Evolutionary conservation across 805 yeast species (phyloP).

Genomic region (Candida gorgasii): DNA sequence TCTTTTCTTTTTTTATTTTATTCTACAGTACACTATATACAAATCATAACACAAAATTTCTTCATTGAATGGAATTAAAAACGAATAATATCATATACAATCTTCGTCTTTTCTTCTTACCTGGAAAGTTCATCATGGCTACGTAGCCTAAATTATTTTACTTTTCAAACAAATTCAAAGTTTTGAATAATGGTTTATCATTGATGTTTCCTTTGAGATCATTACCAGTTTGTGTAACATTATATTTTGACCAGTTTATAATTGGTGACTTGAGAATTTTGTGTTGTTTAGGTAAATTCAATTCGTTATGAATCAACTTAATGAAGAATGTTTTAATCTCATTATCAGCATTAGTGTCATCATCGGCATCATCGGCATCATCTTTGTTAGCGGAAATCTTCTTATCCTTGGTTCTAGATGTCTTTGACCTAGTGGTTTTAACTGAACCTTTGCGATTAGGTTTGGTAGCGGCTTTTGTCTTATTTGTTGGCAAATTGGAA

Average conservation of each 20-base stretch:
- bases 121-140: not conserved
- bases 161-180: slow-evolving; percentile 25
- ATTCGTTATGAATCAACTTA: slow-evolving; percentile 33
- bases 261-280: slow-evolving; percentile 34
- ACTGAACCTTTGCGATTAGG: not conserved
- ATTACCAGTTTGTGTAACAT: slow-evolving; percentile 14
- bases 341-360: slow-evolving; percentile 14
- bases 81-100: not conserved
- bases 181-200: slow-evolving; percentile 23
- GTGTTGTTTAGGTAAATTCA: slow-evolving; percentile 36
- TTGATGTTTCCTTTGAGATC: slow-evolving; percentile 8
- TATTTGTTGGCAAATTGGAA: slow-evolving; percentile 7
- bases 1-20: not conserved
- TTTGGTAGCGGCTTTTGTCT: slow-evolving; percentile 2
- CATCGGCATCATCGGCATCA: slow-evolving; percentile 6
- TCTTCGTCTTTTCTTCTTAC: not conserved
- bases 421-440: not conserved
- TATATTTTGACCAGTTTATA: slow-evolving; percentile 41
- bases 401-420: not conserved
- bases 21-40: slow-evolving; percentile 10
- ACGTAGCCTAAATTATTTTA: not conserved
- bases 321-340: slow-evolving; percentile 33
- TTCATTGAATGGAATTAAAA: not conserved
- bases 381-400: slow-evolving; percentile 12
- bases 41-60: slow-evolving; percentile 4